Percentiles rank a stretch among this genome's conserved stretches.
These are phyloP conservation scores for Candida quercuum DNA, from an alignment of 805 yeast genomes.

Conservation along the genomic window DNA sequence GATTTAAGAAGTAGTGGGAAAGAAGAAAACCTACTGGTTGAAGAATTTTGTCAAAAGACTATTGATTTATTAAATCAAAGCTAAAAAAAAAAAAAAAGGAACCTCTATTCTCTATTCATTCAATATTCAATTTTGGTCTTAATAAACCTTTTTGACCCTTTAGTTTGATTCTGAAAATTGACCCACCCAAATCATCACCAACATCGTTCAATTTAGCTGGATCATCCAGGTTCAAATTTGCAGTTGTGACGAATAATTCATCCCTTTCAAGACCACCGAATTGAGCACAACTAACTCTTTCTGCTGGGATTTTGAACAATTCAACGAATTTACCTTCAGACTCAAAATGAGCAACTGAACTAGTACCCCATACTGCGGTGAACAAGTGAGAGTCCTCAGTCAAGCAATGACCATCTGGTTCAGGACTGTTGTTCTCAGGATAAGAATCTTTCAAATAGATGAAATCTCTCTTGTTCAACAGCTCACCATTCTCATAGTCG, in stretches of 20 bases:
- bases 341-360: constrained; percentile 49
- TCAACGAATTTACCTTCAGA: constrained; percentile 44
- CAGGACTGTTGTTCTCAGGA: constrained; percentile 35
- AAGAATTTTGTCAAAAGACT: constrained; percentile 50
- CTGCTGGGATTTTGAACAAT: constrained; percentile 51
- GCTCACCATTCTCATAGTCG: constrained; percentile 33
- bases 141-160: constrained; percentile 30
- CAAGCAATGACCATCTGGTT: constrained; percentile 78
- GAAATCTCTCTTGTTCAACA: constrained; percentile 33
- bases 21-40: constrained; percentile 63
- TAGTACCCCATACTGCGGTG: constrained; percentile 63
- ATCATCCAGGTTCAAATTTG: constrained; percentile 43
- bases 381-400: constrained; percentile 48
- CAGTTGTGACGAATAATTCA: constrained; percentile 66
- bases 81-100: too few relatives aligned
- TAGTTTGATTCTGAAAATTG: constrained; percentile 42
- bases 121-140: constrained; percentile 16
- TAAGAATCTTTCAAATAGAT: constrained; percentile 29
- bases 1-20: constrained; percentile 58
- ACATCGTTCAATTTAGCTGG: constrained; percentile 24
- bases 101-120: constrained; percentile 11
- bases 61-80: constrained; percentile 9
- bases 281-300: constrained; percentile 59
- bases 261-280: constrained; percentile 56
- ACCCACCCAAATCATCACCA: constrained; percentile 56